Conservation (phyloP, 108 stramenopile species). For the Conticribra weissflogii region DNA sequence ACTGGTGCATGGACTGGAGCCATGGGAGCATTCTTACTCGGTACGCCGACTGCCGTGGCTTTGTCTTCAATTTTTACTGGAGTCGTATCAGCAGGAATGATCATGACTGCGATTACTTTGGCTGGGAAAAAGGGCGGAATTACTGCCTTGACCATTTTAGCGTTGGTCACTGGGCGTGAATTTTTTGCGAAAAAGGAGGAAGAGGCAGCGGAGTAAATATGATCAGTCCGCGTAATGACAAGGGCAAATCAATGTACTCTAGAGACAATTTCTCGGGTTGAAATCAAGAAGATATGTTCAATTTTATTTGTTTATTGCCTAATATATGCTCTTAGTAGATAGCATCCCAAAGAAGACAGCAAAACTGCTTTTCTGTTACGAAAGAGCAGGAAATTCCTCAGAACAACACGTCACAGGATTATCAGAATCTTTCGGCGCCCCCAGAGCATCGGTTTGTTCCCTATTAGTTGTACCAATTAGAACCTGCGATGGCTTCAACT, state of each 20-base stretch:
- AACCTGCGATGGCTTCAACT: too few species aligned
- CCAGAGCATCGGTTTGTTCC: too few species aligned
- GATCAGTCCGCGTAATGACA: not conserved
- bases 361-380: too few species aligned
- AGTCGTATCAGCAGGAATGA: slow-evolving; percentile 89
- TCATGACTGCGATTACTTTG: slow-evolving; percentile 87
- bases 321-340: too few species aligned
- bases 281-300: too few species aligned
- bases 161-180: slow-evolving; percentile 68
- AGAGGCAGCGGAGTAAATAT: slow-evolving; percentile 1
- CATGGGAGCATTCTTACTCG: slow-evolving; percentile 92
- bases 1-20: slow-evolving; percentile 98
- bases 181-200: slow-evolving; percentile 45
- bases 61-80: slow-evolving; percentile 91
- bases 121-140: slow-evolving; percentile 85
- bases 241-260: not conserved
- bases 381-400: too few species aligned
- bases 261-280: too few species aligned
- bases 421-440: too few species aligned
- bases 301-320: too few species aligned
- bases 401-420: too few species aligned
- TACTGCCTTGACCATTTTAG: slow-evolving; percentile 66
- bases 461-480: too few species aligned
- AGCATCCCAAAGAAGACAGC: too few species aligned
- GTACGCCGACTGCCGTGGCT: slow-evolving; percentile 87